Conservation (phyloP, 129 eudicot genomes). For the Solidago caesia region DNA sequence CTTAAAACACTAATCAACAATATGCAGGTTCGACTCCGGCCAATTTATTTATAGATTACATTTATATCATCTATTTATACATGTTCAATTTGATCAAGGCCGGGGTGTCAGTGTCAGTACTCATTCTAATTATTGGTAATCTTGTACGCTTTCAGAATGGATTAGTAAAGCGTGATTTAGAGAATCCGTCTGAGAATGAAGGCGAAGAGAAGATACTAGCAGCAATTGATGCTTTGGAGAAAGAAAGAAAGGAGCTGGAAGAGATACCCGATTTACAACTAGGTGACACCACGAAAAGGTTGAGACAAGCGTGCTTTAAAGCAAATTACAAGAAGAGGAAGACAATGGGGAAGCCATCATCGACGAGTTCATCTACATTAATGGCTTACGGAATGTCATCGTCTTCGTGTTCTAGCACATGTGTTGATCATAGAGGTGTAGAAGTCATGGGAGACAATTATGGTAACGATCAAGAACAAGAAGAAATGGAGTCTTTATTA, state of each 20-base stretch:
- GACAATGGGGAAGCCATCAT: conserved; percentile 25
- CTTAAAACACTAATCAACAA: conserved; percentile 77
- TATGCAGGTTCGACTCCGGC: conserved; percentile 50
- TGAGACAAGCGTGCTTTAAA: conserved; percentile 88
- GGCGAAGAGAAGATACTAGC: conserved; percentile 43
- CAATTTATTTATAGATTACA: neutral
- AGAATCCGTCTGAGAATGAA: conserved; percentile 47
- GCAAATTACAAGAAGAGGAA: conserved; percentile 84
- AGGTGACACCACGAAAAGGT: conserved; percentile 70
- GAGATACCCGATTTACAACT: conserved; percentile 66
- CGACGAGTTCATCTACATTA: neutral
- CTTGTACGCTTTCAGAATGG: neutral
- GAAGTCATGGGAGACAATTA: conserved; percentile 25
- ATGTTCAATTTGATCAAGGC: conserved; percentile 5
- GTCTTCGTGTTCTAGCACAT: conserved; percentile 28
- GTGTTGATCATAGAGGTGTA: conserved; percentile 24
- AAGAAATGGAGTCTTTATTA: conserved; percentile 22
- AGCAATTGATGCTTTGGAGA: conserved; percentile 49
- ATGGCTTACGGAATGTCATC: conserved; percentile 6
- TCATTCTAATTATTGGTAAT: neutral
- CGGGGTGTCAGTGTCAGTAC: neutral
- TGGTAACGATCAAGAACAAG: conserved; percentile 26
- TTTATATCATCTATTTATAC: neutral
- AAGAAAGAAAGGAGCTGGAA: conserved; percentile 69
- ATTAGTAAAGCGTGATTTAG: conserved; percentile 47